phyloP scores from a whole-genome alignment of 2,329 filamentous ascomycete species.

The Epichloe glyceriae region DNA sequence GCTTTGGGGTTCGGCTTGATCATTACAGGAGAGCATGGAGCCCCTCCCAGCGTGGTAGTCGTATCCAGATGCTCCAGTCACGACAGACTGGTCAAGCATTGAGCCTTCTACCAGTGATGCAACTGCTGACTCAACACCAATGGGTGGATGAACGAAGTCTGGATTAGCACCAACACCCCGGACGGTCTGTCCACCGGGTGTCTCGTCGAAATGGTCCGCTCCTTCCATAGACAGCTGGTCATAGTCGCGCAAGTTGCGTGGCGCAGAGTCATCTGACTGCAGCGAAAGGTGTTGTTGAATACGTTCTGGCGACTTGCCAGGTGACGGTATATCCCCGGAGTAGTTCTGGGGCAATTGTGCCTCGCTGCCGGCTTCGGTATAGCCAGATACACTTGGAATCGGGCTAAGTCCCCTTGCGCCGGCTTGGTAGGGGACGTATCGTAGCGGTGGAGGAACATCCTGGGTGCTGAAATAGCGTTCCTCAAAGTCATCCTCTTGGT shows the following conservation, averaged over 20 bases:
- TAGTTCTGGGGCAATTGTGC: conserved; percentile 44
- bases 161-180: conserved; percentile 60
- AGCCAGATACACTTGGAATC: conserved; percentile 85
- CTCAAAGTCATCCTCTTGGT: conserved; percentile 28
- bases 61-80: conserved; percentile 47
- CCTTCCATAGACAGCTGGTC: conserved; percentile 44
- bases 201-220: conserved; percentile 43
- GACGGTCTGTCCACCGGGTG: conserved; percentile 56
- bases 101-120: conserved; percentile 77
- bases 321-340: conserved; percentile 37
- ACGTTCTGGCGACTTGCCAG: conserved; percentile 37
- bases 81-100: conserved; percentile 49
- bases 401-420: conserved; percentile 68
- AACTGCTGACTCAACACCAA: conserved; percentile 76
- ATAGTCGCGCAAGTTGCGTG: conserved; percentile 34
- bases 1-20: conserved; percentile 17
- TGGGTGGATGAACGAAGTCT: conserved; percentile 57
- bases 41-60: conserved; percentile 29
- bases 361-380: conserved; percentile 56
- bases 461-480: conserved; percentile 43
- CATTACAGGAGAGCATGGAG: conserved; percentile 24
- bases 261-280: conserved; percentile 20
- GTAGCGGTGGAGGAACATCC: conserved; percentile 49
- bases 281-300: conserved; percentile 20
- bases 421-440: conserved; percentile 55